Conservation (phyloP, 2,329 filamentous ascomycete genomes). For the Macrophomina tecta region DNA sequence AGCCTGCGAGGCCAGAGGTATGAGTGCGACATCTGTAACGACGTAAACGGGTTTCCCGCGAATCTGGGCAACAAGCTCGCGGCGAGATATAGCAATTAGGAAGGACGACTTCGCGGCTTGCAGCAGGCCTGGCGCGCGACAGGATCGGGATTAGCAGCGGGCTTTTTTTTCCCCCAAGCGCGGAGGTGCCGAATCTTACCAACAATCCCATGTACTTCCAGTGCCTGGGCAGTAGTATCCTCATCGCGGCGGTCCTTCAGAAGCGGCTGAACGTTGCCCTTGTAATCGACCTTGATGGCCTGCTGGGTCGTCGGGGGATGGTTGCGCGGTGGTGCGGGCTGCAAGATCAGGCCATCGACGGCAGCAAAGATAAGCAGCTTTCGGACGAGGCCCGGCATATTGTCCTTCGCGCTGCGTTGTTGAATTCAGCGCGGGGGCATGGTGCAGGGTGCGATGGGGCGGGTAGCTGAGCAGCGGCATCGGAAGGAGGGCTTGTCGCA, state of each 20-base stretch:
- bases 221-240: constrained; percentile 43
- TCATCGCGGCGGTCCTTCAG: constrained; percentile 48
- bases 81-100: constrained; percentile 83
- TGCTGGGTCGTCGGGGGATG: constrained; percentile 59
- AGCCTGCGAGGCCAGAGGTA: constrained; percentile 76
- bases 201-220: constrained; percentile 61
- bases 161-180: background rate
- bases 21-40: constrained; percentile 87
- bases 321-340: constrained; percentile 66
- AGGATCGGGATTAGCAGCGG: constrained; percentile 17
- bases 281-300: constrained; percentile 74
- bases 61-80: constrained; percentile 87
- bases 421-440: constrained; percentile 21
- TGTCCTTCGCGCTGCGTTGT: constrained; percentile 28
- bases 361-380: constrained; percentile 83
- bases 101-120: constrained; percentile 82
- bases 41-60: constrained; percentile 83
- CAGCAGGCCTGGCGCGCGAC: constrained; percentile 70
- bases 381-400: constrained; percentile 78
- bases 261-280: constrained; percentile 59
- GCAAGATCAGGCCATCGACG: constrained; percentile 81
- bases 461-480: constrained; percentile 14
- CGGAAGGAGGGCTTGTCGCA: constrained; percentile 19
- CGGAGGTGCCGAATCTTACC: constrained; percentile 49
- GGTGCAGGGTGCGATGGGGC: background rate